Percentiles rank a stretch among this genome's conserved stretches.
phyloP scores from a whole-genome alignment of 176 grass and related monocot genomes.

The Triticum dicoccoides region DNA sequence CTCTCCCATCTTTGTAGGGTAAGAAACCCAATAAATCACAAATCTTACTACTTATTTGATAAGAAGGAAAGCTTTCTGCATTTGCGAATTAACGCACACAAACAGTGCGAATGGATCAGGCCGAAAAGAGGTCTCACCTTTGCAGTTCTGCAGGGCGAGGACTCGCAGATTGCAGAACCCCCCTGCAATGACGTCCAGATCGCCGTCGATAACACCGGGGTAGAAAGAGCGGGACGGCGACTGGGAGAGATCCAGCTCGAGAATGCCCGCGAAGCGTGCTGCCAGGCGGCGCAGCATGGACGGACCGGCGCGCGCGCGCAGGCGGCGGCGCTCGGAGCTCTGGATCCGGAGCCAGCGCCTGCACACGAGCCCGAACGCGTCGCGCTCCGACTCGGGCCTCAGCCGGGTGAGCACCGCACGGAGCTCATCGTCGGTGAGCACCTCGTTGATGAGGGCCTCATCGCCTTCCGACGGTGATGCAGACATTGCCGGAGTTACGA shows the following conservation, averaged over 20 bases:
- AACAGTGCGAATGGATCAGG: not conserved
- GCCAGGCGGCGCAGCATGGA: constrained; percentile 73
- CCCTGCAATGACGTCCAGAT: constrained; percentile 45
- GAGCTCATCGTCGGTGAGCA: constrained; percentile 81
- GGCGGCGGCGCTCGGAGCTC: constrained; percentile 60
- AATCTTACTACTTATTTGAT: not conserved
- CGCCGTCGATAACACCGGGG: constrained; percentile 62
- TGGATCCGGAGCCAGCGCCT: constrained; percentile 82
- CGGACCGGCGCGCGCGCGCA: constrained; percentile 67
- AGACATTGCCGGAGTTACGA: constrained; percentile 27
- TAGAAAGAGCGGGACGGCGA: constrained; percentile 63
- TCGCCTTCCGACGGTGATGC: constrained; percentile 1
- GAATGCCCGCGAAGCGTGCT: constrained; percentile 40
- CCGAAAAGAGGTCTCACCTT: constrained; percentile 44
- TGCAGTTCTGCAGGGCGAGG: constrained; percentile 64
- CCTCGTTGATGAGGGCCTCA: constrained; percentile 54
- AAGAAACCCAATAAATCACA: not conserved
- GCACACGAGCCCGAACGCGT: constrained; percentile 80
- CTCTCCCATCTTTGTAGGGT: not conserved
- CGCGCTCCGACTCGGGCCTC: constrained; percentile 56
- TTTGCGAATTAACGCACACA: not conserved
- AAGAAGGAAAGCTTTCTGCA: not conserved
- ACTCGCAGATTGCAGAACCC: constrained; percentile 43
- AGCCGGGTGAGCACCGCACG: constrained; percentile 45
- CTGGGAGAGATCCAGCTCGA: constrained; percentile 62